Percentiles rank a stretch among this genome's conserved stretches.
Evolutionary conservation across 2,329 filamentous ascomycete species (phyloP).

Genomic region (Sarocladiaceae sp.): DNA sequence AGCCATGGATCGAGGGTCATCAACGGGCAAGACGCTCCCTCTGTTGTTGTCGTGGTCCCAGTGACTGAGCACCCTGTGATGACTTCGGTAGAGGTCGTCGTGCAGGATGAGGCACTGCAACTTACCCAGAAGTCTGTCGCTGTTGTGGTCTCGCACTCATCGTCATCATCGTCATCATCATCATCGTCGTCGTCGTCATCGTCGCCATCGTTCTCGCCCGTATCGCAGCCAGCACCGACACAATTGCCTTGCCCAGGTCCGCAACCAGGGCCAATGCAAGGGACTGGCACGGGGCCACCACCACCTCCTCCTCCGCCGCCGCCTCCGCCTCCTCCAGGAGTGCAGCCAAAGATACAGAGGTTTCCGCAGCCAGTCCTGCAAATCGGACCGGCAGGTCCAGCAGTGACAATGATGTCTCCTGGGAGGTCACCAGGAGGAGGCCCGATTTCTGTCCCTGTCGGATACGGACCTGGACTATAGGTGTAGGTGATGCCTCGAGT

Average conservation of each 20-base stretch:
- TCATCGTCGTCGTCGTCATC: not conserved
- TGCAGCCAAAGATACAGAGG: slow-evolving; percentile 14
- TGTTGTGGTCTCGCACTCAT: not conserved
- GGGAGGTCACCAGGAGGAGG: not conserved
- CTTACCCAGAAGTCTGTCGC: not conserved
- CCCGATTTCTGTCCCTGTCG: not conserved
- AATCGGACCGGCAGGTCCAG: not conserved
- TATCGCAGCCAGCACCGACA: slow-evolving; percentile 15
- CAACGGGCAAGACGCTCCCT: too few relatives aligned
- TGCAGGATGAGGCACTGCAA: not conserved
- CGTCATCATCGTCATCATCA: not conserved
- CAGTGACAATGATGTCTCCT: not conserved
- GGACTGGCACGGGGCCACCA: not conserved
- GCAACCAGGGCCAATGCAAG: not conserved
- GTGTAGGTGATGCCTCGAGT: not conserved
- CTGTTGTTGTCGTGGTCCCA: not conserved
- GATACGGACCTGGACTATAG: not conserved
- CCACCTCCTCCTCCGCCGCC: not conserved
- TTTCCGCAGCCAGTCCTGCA: not conserved
- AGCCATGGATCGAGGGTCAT: too few relatives aligned
- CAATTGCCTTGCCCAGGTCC: not conserved
- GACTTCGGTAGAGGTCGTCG: not conserved
- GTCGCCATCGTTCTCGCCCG: slow-evolving; percentile 10
- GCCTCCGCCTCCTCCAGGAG: not conserved
- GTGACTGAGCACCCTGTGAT: not conserved